A percentile compares a stretch with the other conserved stretches of the same genome.
phyloP scores from a whole-genome alignment of 2,329 filamentous ascomycete species.

The Pseudopithomyces maydicus region DNA sequence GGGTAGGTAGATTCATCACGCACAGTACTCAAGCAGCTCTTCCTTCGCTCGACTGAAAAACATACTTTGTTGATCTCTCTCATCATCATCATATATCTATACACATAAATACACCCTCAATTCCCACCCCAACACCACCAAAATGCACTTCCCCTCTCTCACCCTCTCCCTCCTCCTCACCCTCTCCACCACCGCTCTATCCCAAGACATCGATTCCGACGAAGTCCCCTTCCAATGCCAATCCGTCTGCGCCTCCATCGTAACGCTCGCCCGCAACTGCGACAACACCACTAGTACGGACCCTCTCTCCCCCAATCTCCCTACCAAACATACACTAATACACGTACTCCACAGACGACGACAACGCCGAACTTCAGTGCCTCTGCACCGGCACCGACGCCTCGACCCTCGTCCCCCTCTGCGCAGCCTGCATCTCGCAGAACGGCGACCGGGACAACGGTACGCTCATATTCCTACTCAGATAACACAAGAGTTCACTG shows the following conservation, averaged over 20 bases:
- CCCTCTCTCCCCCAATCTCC: background rate
- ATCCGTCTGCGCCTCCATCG: conserved; percentile 30
- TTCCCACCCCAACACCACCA: background rate
- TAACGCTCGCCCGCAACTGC: conserved; percentile 28
- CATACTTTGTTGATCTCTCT: too few relatives aligned
- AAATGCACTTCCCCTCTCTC: conserved; percentile 30
- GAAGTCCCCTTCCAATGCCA: conserved; percentile 37
- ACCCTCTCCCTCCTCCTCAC: conserved; percentile 30
- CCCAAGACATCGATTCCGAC: conserved; percentile 35
- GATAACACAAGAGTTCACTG: background rate
- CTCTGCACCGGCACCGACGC: conserved; percentile 35
- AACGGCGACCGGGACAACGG: conserved; percentile 18
- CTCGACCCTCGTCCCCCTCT: conserved; percentile 29
- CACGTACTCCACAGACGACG: conserved; percentile 17
- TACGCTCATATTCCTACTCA: background rate
- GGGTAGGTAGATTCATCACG: too few relatives aligned
- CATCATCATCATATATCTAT: too few relatives aligned
- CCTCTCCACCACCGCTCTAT: conserved; percentile 24
- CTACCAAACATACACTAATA: background rate
- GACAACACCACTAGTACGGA: conserved; percentile 27
- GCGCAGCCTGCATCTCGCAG: conserved; percentile 36
- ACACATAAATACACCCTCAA: background rate
- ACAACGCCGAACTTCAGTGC: conserved; percentile 30
- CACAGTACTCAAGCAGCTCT: too few relatives aligned
- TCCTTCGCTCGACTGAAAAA: too few relatives aligned